Percentiles rank a stretch among this genome's conserved stretches.
Conservation (phyloP, 352 stramenopile species). For the Pseudoperonospora humuli region DNA sequence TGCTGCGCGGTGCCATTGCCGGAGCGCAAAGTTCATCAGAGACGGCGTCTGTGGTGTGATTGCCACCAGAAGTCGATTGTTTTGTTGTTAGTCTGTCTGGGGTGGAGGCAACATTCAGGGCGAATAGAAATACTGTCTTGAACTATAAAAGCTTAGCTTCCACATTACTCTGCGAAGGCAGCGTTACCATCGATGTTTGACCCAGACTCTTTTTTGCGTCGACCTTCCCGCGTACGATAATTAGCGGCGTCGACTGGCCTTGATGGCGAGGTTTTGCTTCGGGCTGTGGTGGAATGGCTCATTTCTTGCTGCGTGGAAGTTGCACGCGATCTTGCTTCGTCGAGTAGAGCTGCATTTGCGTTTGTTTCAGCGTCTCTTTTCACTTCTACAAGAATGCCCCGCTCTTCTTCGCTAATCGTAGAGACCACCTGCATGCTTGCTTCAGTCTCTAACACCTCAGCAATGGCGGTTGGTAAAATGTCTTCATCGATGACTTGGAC, state of each 20-base stretch:
- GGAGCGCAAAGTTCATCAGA: slow-evolving; percentile 21
- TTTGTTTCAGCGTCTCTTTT: not conserved
- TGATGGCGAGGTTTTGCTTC: not conserved
- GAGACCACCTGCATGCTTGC: not conserved
- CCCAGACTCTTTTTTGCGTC: slow-evolving; percentile 6
- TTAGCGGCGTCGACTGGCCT: not conserved
- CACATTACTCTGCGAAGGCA: slow-evolving; percentile 13
- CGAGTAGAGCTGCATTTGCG: slow-evolving; percentile 2
- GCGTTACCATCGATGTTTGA: slow-evolving; percentile 1
- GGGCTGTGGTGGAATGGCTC: not conserved
- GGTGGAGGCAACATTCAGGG: slow-evolving; percentile 2
- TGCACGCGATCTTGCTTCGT: not conserved
- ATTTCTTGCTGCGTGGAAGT: not conserved
- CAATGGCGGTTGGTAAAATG: slow-evolving; percentile 1
- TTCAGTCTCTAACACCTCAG: not conserved
- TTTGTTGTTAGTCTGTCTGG: not conserved
- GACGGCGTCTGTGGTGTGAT: slow-evolving; percentile 35
- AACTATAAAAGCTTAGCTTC: slow-evolving; percentile 13
- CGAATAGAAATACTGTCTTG: slow-evolving; percentile 24
- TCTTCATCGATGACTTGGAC: slow-evolving; percentile 4
- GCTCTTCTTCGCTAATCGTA: not conserved
- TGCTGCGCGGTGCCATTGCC: slow-evolving; percentile 46
- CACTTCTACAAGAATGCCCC: not conserved
- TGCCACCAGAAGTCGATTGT: not conserved
- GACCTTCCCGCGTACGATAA: slow-evolving; percentile 2